Base-by-base conservation (phyloP, 2,329 filamentous ascomycete genomes). In the Nothophoma quercina region DNA sequence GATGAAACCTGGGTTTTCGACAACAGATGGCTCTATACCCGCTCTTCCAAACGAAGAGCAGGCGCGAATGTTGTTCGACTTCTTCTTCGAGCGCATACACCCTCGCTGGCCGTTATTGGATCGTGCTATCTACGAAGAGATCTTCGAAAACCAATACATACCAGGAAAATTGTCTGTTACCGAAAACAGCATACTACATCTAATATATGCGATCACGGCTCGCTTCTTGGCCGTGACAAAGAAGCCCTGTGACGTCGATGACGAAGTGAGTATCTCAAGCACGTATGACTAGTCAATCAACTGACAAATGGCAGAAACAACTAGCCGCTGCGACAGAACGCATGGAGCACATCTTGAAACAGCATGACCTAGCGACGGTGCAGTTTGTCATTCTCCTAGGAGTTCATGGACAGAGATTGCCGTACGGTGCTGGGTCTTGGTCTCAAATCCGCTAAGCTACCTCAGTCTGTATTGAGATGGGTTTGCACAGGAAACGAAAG, bases 361-460 rank as follows among this genome's bases (percentile, higher is more conserved):
- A 62, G 21, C 65, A 68, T n/a, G 62, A 63, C 19, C 58, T 63
- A 19, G 58, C 57, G 0, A 65, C 66, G 3, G 59, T 69, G 1
- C 64, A 69, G 34, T 68, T 65, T 15, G 55, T 69, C 5, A 60
- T 65, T 3, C 38, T 69, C 5, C 46, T 69, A 12, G 66, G 60
- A 7, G 57, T 68, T 5, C 63, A 68, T 12, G 64, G 66, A 2
- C 64, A 69, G 35, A 46, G 66, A 9, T 65, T 63, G 10, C 66
- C 64, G 1, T 69, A 69, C 32, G 63, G 64, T 16, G 65, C 64
- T 16, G 65, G 64, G 2, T 62, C 63, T 8, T 68, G 65, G 63
- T 63, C 63, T 15, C 64, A 68, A 42, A 60, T 68, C 7, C 60
- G 63, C 28, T 68, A 62, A 43, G 59, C 65, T 5, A 68, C 63